Base-by-base conservation (phyloP, 2,329 filamentous ascomycete genomes). In the Colletotrichum theobromicola region DNA sequence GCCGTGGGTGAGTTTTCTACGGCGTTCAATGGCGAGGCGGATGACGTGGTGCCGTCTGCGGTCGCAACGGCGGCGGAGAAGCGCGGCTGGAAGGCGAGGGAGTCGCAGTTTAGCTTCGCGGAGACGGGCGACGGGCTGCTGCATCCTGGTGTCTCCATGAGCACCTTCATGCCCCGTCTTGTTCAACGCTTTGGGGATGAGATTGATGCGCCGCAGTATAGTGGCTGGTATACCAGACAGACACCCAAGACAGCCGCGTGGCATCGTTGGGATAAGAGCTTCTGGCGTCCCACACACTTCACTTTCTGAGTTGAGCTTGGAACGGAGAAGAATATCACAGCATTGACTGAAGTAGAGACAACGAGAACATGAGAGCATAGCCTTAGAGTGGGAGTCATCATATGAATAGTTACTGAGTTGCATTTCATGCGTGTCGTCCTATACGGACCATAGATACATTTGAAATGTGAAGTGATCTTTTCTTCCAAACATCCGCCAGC, bases 1-100 rank as follows among this genome's bases (percentile, higher is more conserved):
- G 84, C 83, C 7, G 80, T 90, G 3, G 81, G 87, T 8, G 88
- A 90, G 76, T 83, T 86, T n/a, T 37, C 66, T 15, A 72, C 72
- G 2, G 65, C 61, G 7, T 28, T 24, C n/a, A 57, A 34, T 9
- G 46, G 26, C 37, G 61, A 72, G 21, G 34, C 72, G 21, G 46
- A 70, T 9, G 63, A 61, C 53, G 55, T 21, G 21, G 60, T 58
- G 24, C 58, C 63, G 13, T 32, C 30, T 12, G 67, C 57, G 7
- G 58, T 62, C 34, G 46, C 57, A 3, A 30, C 30, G 67, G 77
- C 74, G 62, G 75, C 61, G 42, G 50, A 53, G 37, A 74, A 70
- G 55, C 65, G 76, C 5, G 76, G 71, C 6, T 76, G 70, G 74
- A 21, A 32, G 34, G 68, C 67, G 5, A 34, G 63, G 28, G 61